These are phyloP conservation scores for Dinochytrium kinnereticum DNA, from an alignment of 371 early-diverging fungal genomes.

Conservation along the genomic window DNA sequence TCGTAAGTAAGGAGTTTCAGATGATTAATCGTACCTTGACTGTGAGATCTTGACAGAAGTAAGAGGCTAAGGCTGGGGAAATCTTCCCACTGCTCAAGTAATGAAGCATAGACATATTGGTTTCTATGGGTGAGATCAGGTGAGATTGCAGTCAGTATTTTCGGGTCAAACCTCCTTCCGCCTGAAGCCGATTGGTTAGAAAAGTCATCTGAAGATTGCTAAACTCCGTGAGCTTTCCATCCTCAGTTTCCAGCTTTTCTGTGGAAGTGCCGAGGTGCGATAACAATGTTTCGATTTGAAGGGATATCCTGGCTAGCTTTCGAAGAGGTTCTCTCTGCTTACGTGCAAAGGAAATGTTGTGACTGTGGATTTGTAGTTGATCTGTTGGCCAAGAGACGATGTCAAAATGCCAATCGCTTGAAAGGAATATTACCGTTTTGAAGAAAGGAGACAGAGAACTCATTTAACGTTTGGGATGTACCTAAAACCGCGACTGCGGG, in stretches of 20 bases:
- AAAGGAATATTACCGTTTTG: not conserved
- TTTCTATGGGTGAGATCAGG: too few species aligned
- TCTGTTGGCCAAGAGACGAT: too few species aligned
- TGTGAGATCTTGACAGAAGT: not conserved
- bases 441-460: not conserved
- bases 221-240: not conserved
- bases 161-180: constrained; percentile 7
- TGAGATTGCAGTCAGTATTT: too few species aligned
- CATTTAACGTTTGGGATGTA: not conserved
- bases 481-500: too few species aligned
- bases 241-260: not conserved
- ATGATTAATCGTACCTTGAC: not conserved
- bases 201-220: not conserved
- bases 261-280: not conserved
- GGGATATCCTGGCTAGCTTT: not conserved
- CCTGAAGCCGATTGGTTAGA: not conserved
- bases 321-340: not conserved
- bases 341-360: not conserved
- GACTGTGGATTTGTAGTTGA: not conserved
- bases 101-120: not conserved
- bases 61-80: not conserved
- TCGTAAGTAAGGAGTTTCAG: not conserved
- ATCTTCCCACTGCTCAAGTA: constrained; percentile 4
- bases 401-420: not conserved
- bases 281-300: not conserved